Percentiles rank a stretch among this genome's conserved stretches.
These are phyloP conservation scores for Phytophthora pisi DNA, from an alignment of 352 stramenopile genomes.

Conservation along the genomic window DNA sequence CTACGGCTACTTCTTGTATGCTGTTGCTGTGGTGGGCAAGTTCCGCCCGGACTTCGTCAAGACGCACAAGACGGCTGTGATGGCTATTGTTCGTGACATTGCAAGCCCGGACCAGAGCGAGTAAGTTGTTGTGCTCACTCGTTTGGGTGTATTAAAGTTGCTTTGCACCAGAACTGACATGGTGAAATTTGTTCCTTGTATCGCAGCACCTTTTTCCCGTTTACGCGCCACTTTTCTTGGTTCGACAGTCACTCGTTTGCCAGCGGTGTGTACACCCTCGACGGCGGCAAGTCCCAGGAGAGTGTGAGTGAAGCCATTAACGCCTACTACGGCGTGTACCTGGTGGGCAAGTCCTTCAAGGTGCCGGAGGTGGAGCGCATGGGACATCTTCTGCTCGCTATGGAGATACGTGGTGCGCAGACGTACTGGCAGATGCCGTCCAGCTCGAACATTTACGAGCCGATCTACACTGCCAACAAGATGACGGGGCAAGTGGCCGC, in stretches of 20 bases:
- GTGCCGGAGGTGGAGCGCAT: constrained; percentile 86
- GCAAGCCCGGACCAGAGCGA: constrained; percentile 65
- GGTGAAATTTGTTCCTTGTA: constrained; percentile 7
- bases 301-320: constrained; percentile 97
- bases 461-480: constrained; percentile 76
- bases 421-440: constrained; percentile 97
- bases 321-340: constrained; percentile 97
- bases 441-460: constrained; percentile 66
- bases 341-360: constrained; percentile 85
- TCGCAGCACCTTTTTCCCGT: constrained; percentile 83
- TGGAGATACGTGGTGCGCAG: constrained; percentile 93
- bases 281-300: constrained; percentile 96
- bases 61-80: constrained; percentile 76
- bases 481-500: constrained; percentile 83
- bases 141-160: not conserved
- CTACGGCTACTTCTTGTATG: constrained; percentile 94
- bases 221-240: constrained; percentile 96
- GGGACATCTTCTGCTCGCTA: constrained; percentile 89
- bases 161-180: constrained; percentile 4
- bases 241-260: constrained; percentile 97
- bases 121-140: constrained; percentile 39
- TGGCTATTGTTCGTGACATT: constrained; percentile 82
- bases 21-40: constrained; percentile 80
- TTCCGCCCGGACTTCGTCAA: constrained; percentile 73
- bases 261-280: constrained; percentile 94